Percentiles rank a stretch among this genome's conserved stretches.
phyloP scores from a whole-genome alignment of 371 early-diverging fungal species.

The Actinomortierella ambigua region DNA sequence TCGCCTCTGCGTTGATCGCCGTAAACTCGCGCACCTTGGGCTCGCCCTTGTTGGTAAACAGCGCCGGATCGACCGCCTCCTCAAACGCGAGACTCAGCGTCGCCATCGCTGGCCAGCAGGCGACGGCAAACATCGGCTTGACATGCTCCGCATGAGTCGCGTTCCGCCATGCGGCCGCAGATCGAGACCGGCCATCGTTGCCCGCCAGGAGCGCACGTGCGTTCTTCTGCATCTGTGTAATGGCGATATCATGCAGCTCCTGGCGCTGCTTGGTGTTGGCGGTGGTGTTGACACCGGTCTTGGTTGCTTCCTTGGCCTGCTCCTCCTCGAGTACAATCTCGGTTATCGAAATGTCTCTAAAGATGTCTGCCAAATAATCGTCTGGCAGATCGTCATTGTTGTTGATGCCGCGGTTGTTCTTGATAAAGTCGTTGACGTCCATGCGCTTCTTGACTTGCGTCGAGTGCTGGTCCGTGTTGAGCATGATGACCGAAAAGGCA shows the following conservation, averaged over 20 bases:
- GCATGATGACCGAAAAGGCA: constrained; percentile 81
- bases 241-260: constrained; percentile 49
- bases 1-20: constrained; percentile 47
- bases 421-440: constrained; percentile 91
- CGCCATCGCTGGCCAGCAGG: constrained; percentile 75
- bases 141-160: constrained; percentile 76
- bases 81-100: constrained; percentile 67
- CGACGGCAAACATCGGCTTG: constrained; percentile 71
- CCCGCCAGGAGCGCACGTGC: constrained; percentile 46
- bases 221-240: constrained; percentile 52
- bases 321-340: constrained; percentile 80
- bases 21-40: constrained; percentile 46
- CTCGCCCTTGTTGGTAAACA: constrained; percentile 43
- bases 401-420: constrained; percentile 87
- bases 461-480: constrained; percentile 92
- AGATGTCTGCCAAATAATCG: constrained; percentile 63
- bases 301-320: constrained; percentile 48
- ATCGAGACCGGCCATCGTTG: constrained; percentile 42
- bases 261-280: constrained; percentile 47
- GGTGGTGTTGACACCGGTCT: constrained; percentile 28
- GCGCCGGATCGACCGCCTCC: constrained; percentile 63
- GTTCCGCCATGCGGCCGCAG: constrained; percentile 46
- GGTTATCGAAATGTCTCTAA: constrained; percentile 67
- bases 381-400: constrained; percentile 67
- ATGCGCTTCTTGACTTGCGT: constrained; percentile 91